phyloP scores from a whole-genome alignment of 2,329 filamentous ascomycete species.

The Tolypocladium cylindrosporum region DNA sequence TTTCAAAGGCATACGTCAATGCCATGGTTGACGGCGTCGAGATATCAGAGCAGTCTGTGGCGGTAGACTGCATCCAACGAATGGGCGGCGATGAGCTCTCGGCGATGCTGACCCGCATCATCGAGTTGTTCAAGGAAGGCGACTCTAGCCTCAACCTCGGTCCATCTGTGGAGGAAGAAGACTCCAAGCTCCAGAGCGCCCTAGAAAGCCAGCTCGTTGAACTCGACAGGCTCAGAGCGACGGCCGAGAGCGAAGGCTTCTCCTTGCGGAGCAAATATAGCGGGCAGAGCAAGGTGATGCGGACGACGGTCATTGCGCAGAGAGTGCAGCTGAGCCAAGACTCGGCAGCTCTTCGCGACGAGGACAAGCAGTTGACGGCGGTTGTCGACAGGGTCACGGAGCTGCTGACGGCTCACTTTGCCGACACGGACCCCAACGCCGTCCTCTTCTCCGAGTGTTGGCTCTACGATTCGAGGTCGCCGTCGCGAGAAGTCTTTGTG shows the following conservation, averaged over 20 bases:
- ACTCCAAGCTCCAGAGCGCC: slow-evolving; percentile 17
- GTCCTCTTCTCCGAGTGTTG: slow-evolving; percentile 62
- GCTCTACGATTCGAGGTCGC: slow-evolving; percentile 62
- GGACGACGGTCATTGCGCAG: slow-evolving; percentile 72
- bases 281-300: slow-evolving; percentile 56
- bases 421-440: slow-evolving; percentile 19
- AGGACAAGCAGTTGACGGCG: slow-evolving; percentile 61
- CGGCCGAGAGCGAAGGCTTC: slow-evolving; percentile 32
- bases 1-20: slow-evolving; percentile 49
- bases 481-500: slow-evolving; percentile 64
- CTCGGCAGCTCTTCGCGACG: slow-evolving; percentile 57
- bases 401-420: slow-evolving; percentile 15
- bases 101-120: slow-evolving; percentile 13
- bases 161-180: slow-evolving; percentile 20
- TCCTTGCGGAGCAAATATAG: slow-evolving; percentile 66
- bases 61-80: slow-evolving; percentile 49
- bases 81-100: slow-evolving; percentile 29
- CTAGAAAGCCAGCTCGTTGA: slow-evolving; percentile 33
- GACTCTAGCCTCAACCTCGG: slow-evolving; percentile 25
- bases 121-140: slow-evolving; percentile 21
- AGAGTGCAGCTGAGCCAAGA: slow-evolving; percentile 73
- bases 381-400: slow-evolving; percentile 42
- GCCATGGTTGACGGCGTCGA: slow-evolving; percentile 47
- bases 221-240: slow-evolving; percentile 34
- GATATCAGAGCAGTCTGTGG: slow-evolving; percentile 39